Evolutionary conservation across 345 rosid genomes (phyloP).

Genomic region (Stellera chamaejasme): DNA sequence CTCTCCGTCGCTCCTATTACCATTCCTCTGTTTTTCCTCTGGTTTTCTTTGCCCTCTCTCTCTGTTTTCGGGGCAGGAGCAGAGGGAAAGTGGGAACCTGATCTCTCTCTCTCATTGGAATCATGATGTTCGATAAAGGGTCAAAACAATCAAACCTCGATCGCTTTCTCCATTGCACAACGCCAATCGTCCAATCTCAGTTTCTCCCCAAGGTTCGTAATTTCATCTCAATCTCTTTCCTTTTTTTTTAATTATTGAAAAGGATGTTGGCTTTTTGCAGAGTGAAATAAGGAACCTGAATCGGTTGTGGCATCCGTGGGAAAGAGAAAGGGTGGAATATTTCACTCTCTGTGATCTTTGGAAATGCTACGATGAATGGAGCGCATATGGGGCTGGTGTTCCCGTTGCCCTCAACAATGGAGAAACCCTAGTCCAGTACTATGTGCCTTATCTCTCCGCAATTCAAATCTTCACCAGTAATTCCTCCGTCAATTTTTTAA

Average conservation of each 20-base stretch:
- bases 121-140: conserved; percentile 61
- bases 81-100: conserved; percentile 15
- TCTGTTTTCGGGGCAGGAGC: conserved; percentile 23
- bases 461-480: conserved; percentile 87
- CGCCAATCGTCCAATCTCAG: conserved; percentile 75
- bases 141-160: conserved; percentile 77
- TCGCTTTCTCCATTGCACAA: conserved; percentile 70
- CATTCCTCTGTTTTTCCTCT: conserved; percentile 9
- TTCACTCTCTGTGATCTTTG: conserved; percentile 81
- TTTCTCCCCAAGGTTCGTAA: conserved; percentile 67
- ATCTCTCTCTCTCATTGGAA: conserved; percentile 17
- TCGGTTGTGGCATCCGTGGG: conserved; percentile 88
- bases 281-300: conserved; percentile 76
- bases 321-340: conserved; percentile 80
- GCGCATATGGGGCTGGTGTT: conserved; percentile 99
- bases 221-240: neutral
- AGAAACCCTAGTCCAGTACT: conserved; percentile 89
- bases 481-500: conserved; percentile 54
- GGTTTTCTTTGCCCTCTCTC: conserved; percentile 10
- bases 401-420: conserved; percentile 56
- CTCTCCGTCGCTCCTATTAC: conserved; percentile 8
- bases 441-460: conserved; percentile 96
- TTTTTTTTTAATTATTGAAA: neutral
- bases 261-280: conserved; percentile 28
- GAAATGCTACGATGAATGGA: conserved; percentile 95